phyloP scores from a whole-genome alignment of 139 green algal species.

The Desmodesmus armatus region DNA sequence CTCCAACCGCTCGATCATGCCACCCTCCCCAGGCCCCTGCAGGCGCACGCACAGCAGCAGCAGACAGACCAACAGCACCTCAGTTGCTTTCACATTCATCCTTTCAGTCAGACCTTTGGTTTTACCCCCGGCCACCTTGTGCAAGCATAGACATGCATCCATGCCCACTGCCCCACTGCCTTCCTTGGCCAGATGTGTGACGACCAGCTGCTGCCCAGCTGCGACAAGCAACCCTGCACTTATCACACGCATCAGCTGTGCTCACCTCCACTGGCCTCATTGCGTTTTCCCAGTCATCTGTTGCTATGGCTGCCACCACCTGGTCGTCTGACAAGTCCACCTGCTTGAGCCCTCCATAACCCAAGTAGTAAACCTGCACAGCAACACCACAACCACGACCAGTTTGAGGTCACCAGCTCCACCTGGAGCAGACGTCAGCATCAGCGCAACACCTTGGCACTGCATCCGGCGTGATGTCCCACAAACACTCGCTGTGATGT shows the following conservation, averaged over 20 bases:
- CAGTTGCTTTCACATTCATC: no score
- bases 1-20: background rate
- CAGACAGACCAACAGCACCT: background rate
- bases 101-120: no score
- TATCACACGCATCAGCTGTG: background rate
- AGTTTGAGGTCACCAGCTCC: no score
- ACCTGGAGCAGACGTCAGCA: no score
- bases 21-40: conserved; percentile 4
- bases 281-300: conserved; percentile 20
- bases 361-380: conserved; percentile 37
- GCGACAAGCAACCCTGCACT: background rate
- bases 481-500: no score
- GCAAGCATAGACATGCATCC: background rate
- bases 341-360: conserved; percentile 28
- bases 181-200: background rate
- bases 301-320: conserved; percentile 30
- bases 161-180: background rate
- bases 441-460: no score
- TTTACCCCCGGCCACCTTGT: no score
- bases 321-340: conserved; percentile 32
- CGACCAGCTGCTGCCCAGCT: background rate
- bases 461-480: no score
- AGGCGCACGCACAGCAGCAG: background rate
- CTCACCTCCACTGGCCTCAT: conserved; percentile 29
- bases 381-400: background rate